Conservation (phyloP, 306 rosid genomes). For the Lathyrus sativus region DNA sequence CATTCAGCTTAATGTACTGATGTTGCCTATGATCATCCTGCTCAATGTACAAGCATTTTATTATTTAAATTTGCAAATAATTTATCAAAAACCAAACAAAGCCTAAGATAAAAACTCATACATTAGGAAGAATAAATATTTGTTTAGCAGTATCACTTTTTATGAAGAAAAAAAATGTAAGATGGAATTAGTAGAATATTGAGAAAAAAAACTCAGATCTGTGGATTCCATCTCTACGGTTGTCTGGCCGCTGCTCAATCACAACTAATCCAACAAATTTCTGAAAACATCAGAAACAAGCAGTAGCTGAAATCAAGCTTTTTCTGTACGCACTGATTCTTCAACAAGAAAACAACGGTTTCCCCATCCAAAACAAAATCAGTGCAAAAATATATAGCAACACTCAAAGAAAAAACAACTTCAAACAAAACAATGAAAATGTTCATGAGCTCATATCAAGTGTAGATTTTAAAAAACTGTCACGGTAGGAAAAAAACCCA, state of each 20-base stretch:
- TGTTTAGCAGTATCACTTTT: too few species aligned
- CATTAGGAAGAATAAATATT: too few species aligned
- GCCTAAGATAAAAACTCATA: too few species aligned
- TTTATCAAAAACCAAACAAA: too few species aligned
- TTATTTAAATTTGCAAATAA: too few species aligned
- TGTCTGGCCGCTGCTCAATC: slow-evolving; percentile 86
- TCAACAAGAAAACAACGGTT: slow-evolving; percentile 47
- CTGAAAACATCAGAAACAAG: slow-evolving; percentile 11
- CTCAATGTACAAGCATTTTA: too few species aligned
- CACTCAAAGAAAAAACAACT: too few species aligned
- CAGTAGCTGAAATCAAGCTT: slow-evolving; percentile 39
- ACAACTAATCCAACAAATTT: slow-evolving; percentile 7
- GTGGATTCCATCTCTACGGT: slow-evolving; percentile 92
- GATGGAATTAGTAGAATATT: not conserved
- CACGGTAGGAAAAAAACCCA: slow-evolving; percentile 47
- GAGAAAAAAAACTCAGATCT: slow-evolving; percentile 47
- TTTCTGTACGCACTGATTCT: slow-evolving; percentile 52
- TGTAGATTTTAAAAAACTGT: slow-evolving; percentile 54
- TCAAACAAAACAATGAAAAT: not conserved
- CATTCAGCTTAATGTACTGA: too few species aligned
- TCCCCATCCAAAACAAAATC: slow-evolving; percentile 41
- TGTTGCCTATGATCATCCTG: too few species aligned
- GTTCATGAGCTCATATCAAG: slow-evolving; percentile 74
- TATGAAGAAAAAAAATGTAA: not conserved
- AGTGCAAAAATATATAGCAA: slow-evolving; percentile 36